phyloP scores from a whole-genome alignment of 257 asterid genomes.

The Solanum stenotomum region DNA sequence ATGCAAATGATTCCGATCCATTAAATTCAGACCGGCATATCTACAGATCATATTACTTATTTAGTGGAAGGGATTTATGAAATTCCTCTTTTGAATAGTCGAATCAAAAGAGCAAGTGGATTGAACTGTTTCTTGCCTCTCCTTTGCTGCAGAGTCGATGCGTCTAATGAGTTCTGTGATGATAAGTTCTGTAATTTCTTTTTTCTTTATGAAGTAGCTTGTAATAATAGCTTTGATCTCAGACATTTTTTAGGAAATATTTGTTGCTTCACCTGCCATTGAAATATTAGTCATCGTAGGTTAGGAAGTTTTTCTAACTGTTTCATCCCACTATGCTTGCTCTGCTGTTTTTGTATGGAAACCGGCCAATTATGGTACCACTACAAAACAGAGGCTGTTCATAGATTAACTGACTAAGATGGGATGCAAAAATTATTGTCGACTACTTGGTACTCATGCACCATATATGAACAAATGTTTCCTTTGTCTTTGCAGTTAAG shows the following conservation, averaged over 20 bases:
- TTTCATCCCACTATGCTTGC: background rate
- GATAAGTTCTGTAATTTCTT: background rate
- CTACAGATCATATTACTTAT: background rate
- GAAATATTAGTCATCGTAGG: background rate
- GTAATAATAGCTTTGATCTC: background rate
- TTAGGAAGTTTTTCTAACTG: background rate
- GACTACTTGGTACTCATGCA: background rate
- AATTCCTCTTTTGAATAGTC: background rate
- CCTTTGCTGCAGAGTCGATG: background rate
- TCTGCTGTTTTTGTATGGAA: background rate
- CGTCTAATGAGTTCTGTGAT: background rate
- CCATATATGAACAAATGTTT: background rate
- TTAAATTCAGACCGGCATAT: background rate
- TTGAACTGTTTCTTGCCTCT: background rate
- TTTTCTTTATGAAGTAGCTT: background rate
- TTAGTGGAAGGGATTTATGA: background rate
- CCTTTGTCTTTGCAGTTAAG: constrained; percentile 42
- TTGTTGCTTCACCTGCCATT: background rate
- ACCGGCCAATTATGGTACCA: background rate
- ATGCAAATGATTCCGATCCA: background rate
- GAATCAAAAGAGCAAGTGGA: background rate
- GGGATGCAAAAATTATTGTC: background rate
- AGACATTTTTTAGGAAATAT: background rate
- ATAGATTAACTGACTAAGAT: background rate
- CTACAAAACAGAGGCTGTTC: background rate